These are phyloP conservation scores for Trichophyton rubrum DNA, from an alignment of 2,329 filamentous ascomycete genomes.

Conservation along the genomic window DNA sequence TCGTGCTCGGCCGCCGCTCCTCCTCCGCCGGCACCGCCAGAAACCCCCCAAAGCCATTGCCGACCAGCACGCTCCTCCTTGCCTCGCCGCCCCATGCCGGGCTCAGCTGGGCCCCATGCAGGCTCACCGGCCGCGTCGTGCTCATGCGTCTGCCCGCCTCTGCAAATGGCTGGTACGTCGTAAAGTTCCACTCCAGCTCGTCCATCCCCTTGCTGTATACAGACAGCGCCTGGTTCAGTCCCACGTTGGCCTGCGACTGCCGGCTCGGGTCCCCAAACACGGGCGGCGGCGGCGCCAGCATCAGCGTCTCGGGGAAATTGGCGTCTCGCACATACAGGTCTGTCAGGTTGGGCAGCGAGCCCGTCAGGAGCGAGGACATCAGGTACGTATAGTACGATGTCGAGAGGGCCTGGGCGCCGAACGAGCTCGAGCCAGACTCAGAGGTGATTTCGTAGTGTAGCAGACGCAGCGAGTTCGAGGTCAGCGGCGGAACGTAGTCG, in stretches of 20 bases:
- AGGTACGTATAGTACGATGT: constrained; percentile 73
- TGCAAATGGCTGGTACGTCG: constrained; percentile 42
- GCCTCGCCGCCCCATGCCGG: constrained; percentile 49
- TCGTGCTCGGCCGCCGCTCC: constrained; percentile 26
- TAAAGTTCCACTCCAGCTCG: constrained; percentile 57
- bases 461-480: constrained; percentile 55
- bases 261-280: constrained; percentile 35
- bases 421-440: constrained; percentile 37
- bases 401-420: constrained; percentile 39
- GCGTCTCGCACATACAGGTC: constrained; percentile 78
- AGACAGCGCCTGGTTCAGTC: constrained; percentile 45
- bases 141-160: constrained; percentile 24
- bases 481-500: constrained; percentile 44
- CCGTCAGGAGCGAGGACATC: constrained; percentile 64
- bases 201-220: constrained; percentile 56
- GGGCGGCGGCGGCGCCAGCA: constrained; percentile 54
- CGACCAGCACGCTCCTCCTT: constrained; percentile 50
- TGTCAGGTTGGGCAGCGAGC: constrained; percentile 58
- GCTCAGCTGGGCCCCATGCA: constrained; percentile 36
- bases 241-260: constrained; percentile 17
- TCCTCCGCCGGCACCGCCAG: constrained; percentile 49
- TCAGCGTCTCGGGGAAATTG: constrained; percentile 66
- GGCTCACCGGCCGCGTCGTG: constrained; percentile 35
- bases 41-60: constrained; percentile 55
- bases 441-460: constrained; percentile 72